Conservation (phyloP, 2,329 filamentous ascomycete genomes). For the Aspergillus carbonarius region DNA sequence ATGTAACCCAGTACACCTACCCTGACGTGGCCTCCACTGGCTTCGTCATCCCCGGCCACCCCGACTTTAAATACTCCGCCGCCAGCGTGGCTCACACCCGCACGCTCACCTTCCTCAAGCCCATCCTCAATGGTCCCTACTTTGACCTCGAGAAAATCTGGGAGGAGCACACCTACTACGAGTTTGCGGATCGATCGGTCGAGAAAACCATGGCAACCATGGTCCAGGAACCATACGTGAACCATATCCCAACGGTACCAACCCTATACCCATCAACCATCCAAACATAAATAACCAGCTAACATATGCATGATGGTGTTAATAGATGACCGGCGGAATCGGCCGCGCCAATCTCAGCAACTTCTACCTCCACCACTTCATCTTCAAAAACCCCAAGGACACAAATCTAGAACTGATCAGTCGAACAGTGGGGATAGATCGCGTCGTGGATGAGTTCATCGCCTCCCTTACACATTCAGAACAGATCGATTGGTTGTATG, state of each 20-base stretch:
- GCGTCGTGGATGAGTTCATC: constrained; percentile 70
- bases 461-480: constrained; percentile 63
- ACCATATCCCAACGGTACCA: constrained; percentile 68
- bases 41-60: constrained; percentile 54
- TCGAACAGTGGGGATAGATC: constrained; percentile 69
- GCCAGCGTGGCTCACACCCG: constrained; percentile 67
- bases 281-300: not conserved
- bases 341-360: constrained; percentile 61
- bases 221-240: constrained; percentile 76
- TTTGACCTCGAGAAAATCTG: constrained; percentile 76
- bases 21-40: constrained; percentile 42
- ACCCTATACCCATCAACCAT: not conserved
- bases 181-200: constrained; percentile 68
- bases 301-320: not conserved
- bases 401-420: constrained; percentile 68
- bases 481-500: constrained; percentile 69
- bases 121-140: constrained; percentile 60
- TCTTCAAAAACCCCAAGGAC: constrained; percentile 69
- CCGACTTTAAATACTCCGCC: constrained; percentile 52
- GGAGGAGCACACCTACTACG: constrained; percentile 73
- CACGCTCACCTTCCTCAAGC: constrained; percentile 64
- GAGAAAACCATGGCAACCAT: constrained; percentile 77
- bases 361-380: constrained; percentile 74
- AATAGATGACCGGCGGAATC: constrained; percentile 61
- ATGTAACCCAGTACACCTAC: constrained; percentile 41